Conservation (phyloP, 495 filamentous ascomycete species). For the Aspergillus wentii region DNA sequence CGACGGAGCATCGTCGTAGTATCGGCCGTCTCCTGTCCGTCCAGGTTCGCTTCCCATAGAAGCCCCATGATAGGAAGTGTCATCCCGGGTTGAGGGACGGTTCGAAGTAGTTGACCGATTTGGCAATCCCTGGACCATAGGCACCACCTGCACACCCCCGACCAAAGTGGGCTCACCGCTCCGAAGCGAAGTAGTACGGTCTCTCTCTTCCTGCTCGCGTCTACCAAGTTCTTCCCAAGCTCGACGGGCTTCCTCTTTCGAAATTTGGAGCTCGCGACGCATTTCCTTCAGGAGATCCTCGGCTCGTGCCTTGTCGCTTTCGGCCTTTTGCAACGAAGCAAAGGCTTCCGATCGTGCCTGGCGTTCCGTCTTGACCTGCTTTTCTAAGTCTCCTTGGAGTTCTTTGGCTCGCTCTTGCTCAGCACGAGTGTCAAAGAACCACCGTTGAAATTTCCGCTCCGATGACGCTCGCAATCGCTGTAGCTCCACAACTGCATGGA, state of each 20-base stretch:
- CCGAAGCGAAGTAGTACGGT: constrained; percentile 76
- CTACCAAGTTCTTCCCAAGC: constrained; percentile 97
- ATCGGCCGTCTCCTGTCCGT: constrained; percentile 24
- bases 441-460: constrained; percentile 95
- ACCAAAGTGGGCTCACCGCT: constrained; percentile 86
- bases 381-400: constrained; percentile 74
- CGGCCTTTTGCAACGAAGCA: constrained; percentile 56
- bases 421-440: constrained; percentile 91
- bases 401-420: constrained; percentile 85
- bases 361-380: constrained; percentile 66
- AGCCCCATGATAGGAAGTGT: constrained; percentile 30
- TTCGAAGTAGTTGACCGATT: constrained; percentile 56
- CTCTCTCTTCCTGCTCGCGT: constrained; percentile 92
- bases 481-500: constrained; percentile 94
- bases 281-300: constrained; percentile 79
- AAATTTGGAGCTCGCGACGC: constrained; percentile 86
- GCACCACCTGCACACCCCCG: constrained; percentile 93
- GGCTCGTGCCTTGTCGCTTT: constrained; percentile 60
- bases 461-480: constrained; percentile 94
- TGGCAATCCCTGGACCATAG: constrained; percentile 75
- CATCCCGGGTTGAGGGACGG: constrained; percentile 45
- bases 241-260: constrained; percentile 90
- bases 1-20: constrained; percentile 43
- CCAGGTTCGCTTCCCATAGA: constrained; percentile 20
- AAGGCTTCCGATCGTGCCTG: constrained; percentile 61